Evolutionary conservation across 495 filamentous ascomycete genomes (phyloP).

Genomic region (Evansstolkia leycettana): DNA sequence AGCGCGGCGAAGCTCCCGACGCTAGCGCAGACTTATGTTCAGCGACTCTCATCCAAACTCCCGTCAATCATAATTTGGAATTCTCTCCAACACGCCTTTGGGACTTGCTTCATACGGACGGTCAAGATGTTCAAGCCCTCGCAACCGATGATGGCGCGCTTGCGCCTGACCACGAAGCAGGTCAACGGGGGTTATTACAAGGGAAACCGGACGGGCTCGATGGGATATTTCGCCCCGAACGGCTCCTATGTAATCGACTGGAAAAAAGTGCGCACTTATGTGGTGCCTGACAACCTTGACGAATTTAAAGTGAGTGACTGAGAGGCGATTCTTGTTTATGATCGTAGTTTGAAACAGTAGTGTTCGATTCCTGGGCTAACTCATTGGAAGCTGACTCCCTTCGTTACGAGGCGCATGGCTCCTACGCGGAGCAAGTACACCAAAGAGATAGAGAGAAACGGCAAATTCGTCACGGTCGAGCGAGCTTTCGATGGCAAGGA

Average conservation of each 20-base stretch:
- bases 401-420: slow-evolving; percentile 56
- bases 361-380: slow-evolving; percentile 13
- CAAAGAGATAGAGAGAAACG: slow-evolving; percentile 18
- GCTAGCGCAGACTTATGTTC: too few relatives aligned
- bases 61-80: neutral
- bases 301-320: slow-evolving; percentile 53
- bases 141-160: slow-evolving; percentile 46
- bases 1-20: too few relatives aligned
- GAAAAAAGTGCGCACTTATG: slow-evolving; percentile 81
- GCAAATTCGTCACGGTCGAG: slow-evolving; percentile 12
- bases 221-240: slow-evolving; percentile 76
- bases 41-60: too few relatives aligned
- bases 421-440: slow-evolving; percentile 26
- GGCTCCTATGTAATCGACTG: slow-evolving; percentile 77
- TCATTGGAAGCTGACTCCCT: slow-evolving; percentile 63
- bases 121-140: slow-evolving; percentile 56
- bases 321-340: neutral
- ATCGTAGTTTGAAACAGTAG: neutral
- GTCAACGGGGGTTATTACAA: slow-evolving; percentile 94
- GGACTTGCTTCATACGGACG: slow-evolving; percentile 1
- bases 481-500: slow-evolving; percentile 23
- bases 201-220: slow-evolving; percentile 75
- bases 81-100: slow-evolving; percentile 1
- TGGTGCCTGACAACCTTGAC: slow-evolving; percentile 54
- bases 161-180: slow-evolving; percentile 83